Evolutionary conservation across 1,284 basidiomycete genomes (phyloP).

Genomic region (Sporisorium iseilematis-ciliati): DNA sequence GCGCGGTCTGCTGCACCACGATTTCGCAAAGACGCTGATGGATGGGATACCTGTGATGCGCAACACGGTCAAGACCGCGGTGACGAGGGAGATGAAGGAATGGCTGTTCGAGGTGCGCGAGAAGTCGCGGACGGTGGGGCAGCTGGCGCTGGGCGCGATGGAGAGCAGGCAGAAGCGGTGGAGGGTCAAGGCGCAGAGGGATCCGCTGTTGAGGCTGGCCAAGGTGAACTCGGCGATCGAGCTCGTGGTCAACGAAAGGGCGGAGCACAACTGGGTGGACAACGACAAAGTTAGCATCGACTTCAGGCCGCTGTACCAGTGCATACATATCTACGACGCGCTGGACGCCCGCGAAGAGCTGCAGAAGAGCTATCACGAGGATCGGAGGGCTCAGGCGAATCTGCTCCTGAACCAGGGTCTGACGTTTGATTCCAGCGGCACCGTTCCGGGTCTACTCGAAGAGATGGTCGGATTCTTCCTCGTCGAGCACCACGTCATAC

Average conservation of each 20-base stretch:
- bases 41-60: constrained; percentile 91
- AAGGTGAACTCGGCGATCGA: constrained; percentile 95
- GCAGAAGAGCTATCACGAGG: constrained; percentile 91
- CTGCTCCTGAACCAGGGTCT: constrained; percentile 82
- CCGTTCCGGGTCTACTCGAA: constrained; percentile 72
- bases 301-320: constrained; percentile 95
- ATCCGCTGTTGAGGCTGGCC: constrained; percentile 74
- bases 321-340: constrained; percentile 95
- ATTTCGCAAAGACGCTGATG: constrained; percentile 90
- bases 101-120: constrained; percentile 97
- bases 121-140: constrained; percentile 85
- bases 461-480: constrained; percentile 99
- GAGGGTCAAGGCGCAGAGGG: constrained; percentile 72
- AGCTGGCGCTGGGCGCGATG: constrained; percentile 90
- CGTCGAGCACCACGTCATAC: constrained; percentile 91
- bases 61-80: constrained; percentile 88
- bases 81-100: constrained; percentile 93
- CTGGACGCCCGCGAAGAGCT: constrained; percentile 89
- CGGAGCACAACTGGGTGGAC: constrained; percentile 91
- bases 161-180: constrained; percentile 85
- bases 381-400: constrained; percentile 91
- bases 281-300: constrained; percentile 89
- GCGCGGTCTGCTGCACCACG: constrained; percentile 84
- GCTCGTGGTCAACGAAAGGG: constrained; percentile 90
- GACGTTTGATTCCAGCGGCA: constrained; percentile 66